phyloP scores from a whole-genome alignment of 2,329 filamentous ascomycete species.

The Colletotrichum horii region DNA sequence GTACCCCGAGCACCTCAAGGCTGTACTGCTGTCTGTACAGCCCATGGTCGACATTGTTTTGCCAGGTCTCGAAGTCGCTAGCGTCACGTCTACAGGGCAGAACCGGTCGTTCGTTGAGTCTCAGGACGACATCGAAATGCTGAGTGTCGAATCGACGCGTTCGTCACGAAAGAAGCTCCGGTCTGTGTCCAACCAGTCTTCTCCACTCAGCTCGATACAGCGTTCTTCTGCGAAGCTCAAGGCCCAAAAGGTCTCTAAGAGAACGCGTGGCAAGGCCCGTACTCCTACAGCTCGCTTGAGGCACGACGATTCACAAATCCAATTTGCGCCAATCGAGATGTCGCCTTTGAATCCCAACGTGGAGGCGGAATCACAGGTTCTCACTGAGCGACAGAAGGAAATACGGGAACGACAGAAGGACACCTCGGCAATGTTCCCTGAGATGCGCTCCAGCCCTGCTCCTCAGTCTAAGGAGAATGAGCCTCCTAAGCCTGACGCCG shows the following conservation, averaged over 20 bases:
- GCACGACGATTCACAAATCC: constrained; percentile 83
- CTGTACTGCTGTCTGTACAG: constrained; percentile 66
- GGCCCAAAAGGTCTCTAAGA: constrained; percentile 26
- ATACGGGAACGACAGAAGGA: constrained; percentile 76
- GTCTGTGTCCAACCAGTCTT: constrained; percentile 24
- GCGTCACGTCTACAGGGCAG: constrained; percentile 42
- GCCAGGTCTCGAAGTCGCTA: constrained; percentile 46
- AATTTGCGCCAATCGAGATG: constrained; percentile 73
- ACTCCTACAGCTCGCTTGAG: constrained; percentile 59
- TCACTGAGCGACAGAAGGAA: constrained; percentile 83
- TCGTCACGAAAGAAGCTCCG: constrained; percentile 26
- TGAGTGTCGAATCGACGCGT: constrained; percentile 25
- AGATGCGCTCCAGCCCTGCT: constrained; percentile 63
- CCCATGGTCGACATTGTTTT: constrained; percentile 53
- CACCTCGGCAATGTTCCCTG: constrained; percentile 67
- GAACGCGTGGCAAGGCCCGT: neutral
- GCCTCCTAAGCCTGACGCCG: neutral
- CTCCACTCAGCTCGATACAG: constrained; percentile 38
- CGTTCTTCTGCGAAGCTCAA: constrained; percentile 31
- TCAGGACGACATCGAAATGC: constrained; percentile 46
- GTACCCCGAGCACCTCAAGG: constrained; percentile 70
- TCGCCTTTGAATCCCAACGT: constrained; percentile 52
- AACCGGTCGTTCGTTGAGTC: constrained; percentile 51
- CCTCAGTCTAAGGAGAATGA: constrained; percentile 14
- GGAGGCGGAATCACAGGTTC: constrained; percentile 68